Base-by-base conservation (phyloP, 1,139 yeast genomes). In the Hansenula lynferdii region DNA sequence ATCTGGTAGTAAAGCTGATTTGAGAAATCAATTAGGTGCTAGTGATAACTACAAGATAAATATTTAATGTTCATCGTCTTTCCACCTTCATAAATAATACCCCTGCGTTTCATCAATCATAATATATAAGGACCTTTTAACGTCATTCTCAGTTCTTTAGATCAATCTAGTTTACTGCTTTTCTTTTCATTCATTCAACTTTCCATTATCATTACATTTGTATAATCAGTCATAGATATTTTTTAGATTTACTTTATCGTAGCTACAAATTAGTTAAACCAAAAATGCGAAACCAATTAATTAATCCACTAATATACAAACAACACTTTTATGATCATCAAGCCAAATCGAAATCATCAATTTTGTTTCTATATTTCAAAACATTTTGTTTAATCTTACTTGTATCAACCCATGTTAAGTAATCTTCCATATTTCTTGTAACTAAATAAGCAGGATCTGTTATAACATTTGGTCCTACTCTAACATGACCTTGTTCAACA, bases 381-480 rank as follows among this genome's bases (percentile, higher is more conserved):
- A 90, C 78, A 51, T 87, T 89, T 56, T 85, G 75, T 72, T 85
- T 90, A 62, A 94, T 90, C 80, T 92, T 94, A 48, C 95, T 84
- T 35, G 80, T 74, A 56, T 94, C 97, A 16, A 86, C 95, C 99
- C 99, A 94, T 2, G 98, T 94, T 53, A 94, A 75, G 61, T 87
- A 92, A 63, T 94, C 99, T 60, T 94, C 98, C 82, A 92, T 74
- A 52, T 81, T 87, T 57, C 94, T 72, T 9, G 97, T 90, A 3
- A 94, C 95, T 52, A 94, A 69, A 60, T 83, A 92, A 1, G 98
- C 97, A 4, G 98, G 95, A 59, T 94, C 98, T 0, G 96, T 89
- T 35, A 94, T 80, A 25, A 92, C 84, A 56, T 89, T 86, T 9
- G 97, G 98, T 0, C 99, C 99, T 10, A 94, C 96, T 50, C 98